A percentile compares a stretch with the other conserved stretches of the same genome.
phyloP scores from a whole-genome alignment of 768 basidiomycete genomes.

The Lyophyllum semitale region DNA sequence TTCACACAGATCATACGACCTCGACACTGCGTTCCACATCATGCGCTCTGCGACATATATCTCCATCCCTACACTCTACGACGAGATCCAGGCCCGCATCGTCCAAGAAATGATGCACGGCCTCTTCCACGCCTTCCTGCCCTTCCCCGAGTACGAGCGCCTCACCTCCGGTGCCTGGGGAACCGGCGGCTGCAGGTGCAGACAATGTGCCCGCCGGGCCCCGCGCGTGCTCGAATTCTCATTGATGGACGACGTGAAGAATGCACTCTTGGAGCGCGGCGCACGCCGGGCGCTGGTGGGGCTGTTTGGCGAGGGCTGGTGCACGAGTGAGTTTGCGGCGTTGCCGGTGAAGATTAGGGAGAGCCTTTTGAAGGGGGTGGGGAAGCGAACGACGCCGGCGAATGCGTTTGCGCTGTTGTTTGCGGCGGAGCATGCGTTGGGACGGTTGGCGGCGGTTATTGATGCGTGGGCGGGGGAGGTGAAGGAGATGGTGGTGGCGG shows the following conservation, averaged over 20 bases:
- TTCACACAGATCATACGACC: constrained; percentile 90
- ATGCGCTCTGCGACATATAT: constrained; percentile 84
- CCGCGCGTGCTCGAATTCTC: constrained; percentile 87
- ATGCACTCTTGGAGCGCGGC: constrained; percentile 67
- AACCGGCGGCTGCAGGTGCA: constrained; percentile 80
- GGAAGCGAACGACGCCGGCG: constrained; percentile 62
- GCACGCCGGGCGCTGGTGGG: constrained; percentile 77
- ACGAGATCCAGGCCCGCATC: constrained; percentile 82
- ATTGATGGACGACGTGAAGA: constrained; percentile 72
- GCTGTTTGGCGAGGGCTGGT: constrained; percentile 90
- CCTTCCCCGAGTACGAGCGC: constrained; percentile 77
- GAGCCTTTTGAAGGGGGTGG: constrained; percentile 70
- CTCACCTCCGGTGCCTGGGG: constrained; percentile 80
- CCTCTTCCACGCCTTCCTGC: constrained; percentile 80
- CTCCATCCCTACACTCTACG: constrained; percentile 65
- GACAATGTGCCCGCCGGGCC: constrained; percentile 78
- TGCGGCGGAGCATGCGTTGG: constrained; percentile 61
- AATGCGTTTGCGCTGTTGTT: constrained; percentile 74
- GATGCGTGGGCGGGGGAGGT: constrained; percentile 74
- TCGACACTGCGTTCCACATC: constrained; percentile 89
- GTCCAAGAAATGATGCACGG: constrained; percentile 90
- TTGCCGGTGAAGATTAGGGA: constrained; percentile 69
- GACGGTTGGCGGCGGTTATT: constrained; percentile 54
- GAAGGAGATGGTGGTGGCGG: constrained; percentile 65
- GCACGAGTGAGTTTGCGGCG: constrained; percentile 74